Evolutionary conservation across 768 basidiomycete species (phyloP), one percentile per base, ranked within the genome.

Genomic region (Fomitopsis pulvina): DNA sequence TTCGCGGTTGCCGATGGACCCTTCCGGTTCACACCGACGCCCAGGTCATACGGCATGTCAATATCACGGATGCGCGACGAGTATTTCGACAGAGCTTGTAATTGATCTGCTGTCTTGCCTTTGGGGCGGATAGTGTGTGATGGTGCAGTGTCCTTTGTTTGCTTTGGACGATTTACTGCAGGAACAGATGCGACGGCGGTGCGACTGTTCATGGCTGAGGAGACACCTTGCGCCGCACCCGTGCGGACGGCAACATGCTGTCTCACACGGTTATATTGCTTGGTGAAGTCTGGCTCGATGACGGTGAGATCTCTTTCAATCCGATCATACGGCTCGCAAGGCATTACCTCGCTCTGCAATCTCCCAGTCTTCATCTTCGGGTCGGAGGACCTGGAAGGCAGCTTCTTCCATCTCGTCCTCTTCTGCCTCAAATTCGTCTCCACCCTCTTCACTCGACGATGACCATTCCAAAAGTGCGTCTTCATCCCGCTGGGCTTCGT

Each of bases 201-300:
- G 8, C 70, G 66, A 4, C 71, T 67, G 45, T 79, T 74, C 14
- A 72, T 70, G 1, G 80, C 69, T 4, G 85, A 84, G 1, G 72
- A 61, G 5, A 73, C 63, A 11, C 83, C 81, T 48, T 80, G 78
- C 0, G 80, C 86, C 48, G 74, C 80, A 2, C 89, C 87, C 16
- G 80, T 79, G 30, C 83, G 83, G 4, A 92, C 86, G 20, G 87
- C 88, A 50, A 90, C 84, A 64, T 97, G 91, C 64, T 97, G 94
- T 44, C 87, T 74, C 26, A 98, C 74, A 21, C 96, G 85, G 69
- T 98, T 98, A 69, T 89, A 99, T 60, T 97, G 93, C 68, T 98
- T 98, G 28, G 96, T 98, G 60, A 99, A 97, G 70, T 99, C 96
- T 96, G 64, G 44, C 53, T 50, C 47, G 52, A 37, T 30, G 29